Conservation (phyloP, 495 filamentous ascomycete species). For the Tuber umbilicatum region DNA sequence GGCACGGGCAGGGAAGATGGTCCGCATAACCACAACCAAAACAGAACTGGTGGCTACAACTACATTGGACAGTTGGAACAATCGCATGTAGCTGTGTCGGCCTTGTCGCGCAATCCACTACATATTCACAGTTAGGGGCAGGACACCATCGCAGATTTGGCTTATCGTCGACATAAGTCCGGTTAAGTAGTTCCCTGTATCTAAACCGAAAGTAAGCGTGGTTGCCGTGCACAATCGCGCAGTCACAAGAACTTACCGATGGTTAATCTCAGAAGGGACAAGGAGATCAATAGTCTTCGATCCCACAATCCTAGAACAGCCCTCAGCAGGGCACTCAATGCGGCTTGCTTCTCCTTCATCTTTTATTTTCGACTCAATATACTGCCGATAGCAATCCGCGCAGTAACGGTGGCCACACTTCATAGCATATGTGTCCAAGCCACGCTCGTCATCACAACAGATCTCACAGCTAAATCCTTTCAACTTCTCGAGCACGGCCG, state of each 20-base stretch:
- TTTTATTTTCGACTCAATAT: slow-evolving; percentile 82
- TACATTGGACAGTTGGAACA: slow-evolving; percentile 82
- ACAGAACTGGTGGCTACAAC: slow-evolving; percentile 80
- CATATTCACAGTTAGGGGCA: slow-evolving; percentile 88
- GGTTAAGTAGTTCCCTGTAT: slow-evolving; percentile 77
- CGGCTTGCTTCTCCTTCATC: slow-evolving; percentile 91
- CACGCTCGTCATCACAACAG: slow-evolving; percentile 81
- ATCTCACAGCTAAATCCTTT: slow-evolving; percentile 85
- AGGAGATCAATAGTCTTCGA: slow-evolving; percentile 78
- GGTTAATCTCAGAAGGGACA: slow-evolving; percentile 64
- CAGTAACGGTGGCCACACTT: slow-evolving; percentile 96
- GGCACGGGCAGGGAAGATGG: slow-evolving; percentile 88
- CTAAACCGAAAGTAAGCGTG: slow-evolving; percentile 41
- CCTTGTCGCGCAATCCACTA: slow-evolving; percentile 80
- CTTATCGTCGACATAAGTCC: slow-evolving; percentile 95
- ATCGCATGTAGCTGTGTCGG: slow-evolving; percentile 72
- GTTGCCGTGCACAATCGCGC: slow-evolving; percentile 4
- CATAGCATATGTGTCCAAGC: slow-evolving; percentile 84
- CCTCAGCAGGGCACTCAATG: slow-evolving; percentile 85
- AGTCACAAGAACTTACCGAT: slow-evolving; percentile 48
- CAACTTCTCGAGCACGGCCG: slow-evolving; percentile 61
- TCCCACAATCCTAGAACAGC: slow-evolving; percentile 85
- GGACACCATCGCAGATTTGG: slow-evolving; percentile 95
- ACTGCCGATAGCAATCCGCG: slow-evolving; percentile 84
- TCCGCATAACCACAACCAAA: slow-evolving; percentile 92